Base-by-base conservation (phyloP, 108 stramenopile genomes). In the Licmophora abbreviata region DNA sequence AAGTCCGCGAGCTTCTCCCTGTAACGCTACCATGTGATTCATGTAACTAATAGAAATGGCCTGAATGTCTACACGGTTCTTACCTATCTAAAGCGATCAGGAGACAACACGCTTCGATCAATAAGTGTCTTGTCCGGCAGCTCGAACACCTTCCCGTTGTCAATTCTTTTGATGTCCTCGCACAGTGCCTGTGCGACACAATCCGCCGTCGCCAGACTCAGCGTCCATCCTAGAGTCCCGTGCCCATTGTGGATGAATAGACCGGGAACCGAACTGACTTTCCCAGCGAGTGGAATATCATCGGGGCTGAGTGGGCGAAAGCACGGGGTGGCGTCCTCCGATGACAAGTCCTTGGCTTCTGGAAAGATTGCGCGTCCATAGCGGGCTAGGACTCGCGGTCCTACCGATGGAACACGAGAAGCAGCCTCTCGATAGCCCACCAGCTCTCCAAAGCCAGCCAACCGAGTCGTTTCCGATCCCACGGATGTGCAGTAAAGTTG, bases 301-400 rank as follows among this genome's bases (percentile, higher is more conserved):
- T 75, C 74, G n/a, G 74, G 74, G 29, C 64, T 70, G 45, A 70
- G 35, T 43, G 74, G 74, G 25, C 74, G 58, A 30, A 70, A 75
- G 40, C 74, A 75, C 29, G 50, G 64, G 18, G 67, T 15, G 8
- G 65, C 65, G 50, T 27, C 26, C 26, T 44, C 48, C 33, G 51
- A 52, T 31, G 28, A 54, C 1, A 31, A 37, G 25, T 54, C 37
- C 14, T 11, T 30, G 20, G 54, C 53, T 21, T 61, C 64, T 18
- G 59, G 59, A 22, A 75, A 66, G 14, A 66, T 26, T 11, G 32
- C 34, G 10, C 25, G 47, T 18, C 24, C 46, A 50, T 69, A 74
- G 28, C 64, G 58, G n/a, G 41, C 40, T 46, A 73, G 10, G 2
- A 73, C 48, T 15, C 33, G 40, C 20, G 71, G 71, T 22, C 43